Base-by-base conservation (phyloP, 768 basidiomycete species). In the Amanita brunnescens region DNA sequence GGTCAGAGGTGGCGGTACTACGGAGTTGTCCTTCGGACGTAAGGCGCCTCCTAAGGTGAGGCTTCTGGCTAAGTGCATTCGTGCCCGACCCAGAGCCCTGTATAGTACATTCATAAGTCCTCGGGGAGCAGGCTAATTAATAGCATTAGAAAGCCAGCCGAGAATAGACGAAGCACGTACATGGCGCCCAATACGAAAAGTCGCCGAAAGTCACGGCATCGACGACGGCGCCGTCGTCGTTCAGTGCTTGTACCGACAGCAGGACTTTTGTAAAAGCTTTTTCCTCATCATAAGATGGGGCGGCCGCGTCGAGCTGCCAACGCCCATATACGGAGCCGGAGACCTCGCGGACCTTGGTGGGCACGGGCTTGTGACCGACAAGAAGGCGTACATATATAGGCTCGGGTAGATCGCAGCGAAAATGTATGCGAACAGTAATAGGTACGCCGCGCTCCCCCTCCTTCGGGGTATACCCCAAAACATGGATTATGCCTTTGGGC, bases 201-300 rank as follows among this genome's bases (percentile, higher is more conserved):
- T 80, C 75, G 50, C 87, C 89, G 64, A 87, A 85, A 12, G 77
- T 76, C 50, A 83, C 73, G 0, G 80, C 75, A 58, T 87, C 86
- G 14, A 89, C 62, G 33, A 87, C 61, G 30, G 64, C 55, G 54
- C 78, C 75, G 14, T 76, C 68, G 48, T 71, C 67, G 64, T 78
- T 75, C 49, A 87, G 67, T 9, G 80, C 81, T 62, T 85, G 81
- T 23, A 85, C 78, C 14, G 79, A 78, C 47, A 86, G 68, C 6
- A 75, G 70, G 33, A 80, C 72, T 50, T 72, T 77, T 47, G 72
- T 52, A 0, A 70, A 70, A 34, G 68, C 59, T 43, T 71, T 69
- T 37, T 68, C 64, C n/a, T 67, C 64, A 20, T 75, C 70, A 48
- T 80, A 72, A 21, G 75, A 67, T 5, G 87, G 87, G 0, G 78